A percentile compares a stretch with the other conserved stretches of the same genome.
Conservation (phyloP, 1,139 yeast genomes). For the Taphrina wiesneri region DNA sequence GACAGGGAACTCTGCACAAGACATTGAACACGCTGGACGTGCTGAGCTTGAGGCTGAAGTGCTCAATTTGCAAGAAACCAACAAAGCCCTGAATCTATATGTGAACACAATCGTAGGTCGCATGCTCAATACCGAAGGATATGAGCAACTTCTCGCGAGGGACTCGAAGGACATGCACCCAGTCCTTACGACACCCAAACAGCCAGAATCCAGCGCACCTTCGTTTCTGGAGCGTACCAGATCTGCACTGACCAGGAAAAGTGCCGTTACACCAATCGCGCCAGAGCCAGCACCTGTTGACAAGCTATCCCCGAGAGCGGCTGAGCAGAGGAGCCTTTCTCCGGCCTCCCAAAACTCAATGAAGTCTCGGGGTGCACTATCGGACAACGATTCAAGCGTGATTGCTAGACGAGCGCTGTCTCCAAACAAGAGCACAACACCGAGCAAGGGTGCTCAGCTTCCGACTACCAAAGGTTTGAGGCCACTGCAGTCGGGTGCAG, state of each 20-base stretch:
- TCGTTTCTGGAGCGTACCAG: constrained; percentile 15
- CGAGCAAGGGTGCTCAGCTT: not conserved
- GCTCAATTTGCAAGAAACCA: constrained; percentile 19
- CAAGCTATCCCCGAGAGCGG: not conserved
- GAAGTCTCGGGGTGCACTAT: not conserved
- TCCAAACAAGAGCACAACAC: not conserved
- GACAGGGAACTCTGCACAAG: not conserved
- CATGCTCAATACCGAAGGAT: constrained; percentile 19
- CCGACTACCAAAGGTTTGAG: constrained; percentile 10
- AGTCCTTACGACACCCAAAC: not conserved
- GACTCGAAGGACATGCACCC: constrained; percentile 14
- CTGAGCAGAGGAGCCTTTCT: not conserved
- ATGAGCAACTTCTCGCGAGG: constrained; percentile 20
- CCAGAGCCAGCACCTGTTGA: not conserved
- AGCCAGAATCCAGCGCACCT: not conserved
- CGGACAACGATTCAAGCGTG: not conserved
- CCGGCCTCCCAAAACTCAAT: not conserved
- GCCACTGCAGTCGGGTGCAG: constrained; percentile 15
- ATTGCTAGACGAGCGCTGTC: not conserved
- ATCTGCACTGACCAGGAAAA: constrained; percentile 5
- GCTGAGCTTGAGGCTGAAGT: constrained; percentile 20
- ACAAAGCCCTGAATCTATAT: constrained; percentile 21
- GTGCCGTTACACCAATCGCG: not conserved
- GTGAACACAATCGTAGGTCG: constrained; percentile 26
- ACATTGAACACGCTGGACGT: constrained; percentile 14